These are phyloP conservation scores for Cladophialophora exuberans DNA, from an alignment of 2,329 filamentous ascomycete species.

Conservation along the genomic window DNA sequence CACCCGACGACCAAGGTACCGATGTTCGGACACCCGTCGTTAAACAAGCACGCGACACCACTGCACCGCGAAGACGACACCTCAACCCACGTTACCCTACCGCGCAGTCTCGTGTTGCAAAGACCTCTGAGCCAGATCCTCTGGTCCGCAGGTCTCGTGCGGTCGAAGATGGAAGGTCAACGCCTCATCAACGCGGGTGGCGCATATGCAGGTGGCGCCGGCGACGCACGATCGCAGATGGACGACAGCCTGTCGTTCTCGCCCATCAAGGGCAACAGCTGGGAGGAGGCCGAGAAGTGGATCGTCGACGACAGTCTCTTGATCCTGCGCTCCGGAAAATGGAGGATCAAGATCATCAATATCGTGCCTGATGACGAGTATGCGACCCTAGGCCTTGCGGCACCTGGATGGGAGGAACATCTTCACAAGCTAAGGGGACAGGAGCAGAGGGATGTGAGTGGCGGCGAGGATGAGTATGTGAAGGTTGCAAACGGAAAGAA, in stretches of 20 bases:
- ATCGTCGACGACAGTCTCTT: slow-evolving; percentile 56
- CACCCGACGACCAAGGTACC: slow-evolving; percentile 1
- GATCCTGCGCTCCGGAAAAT: slow-evolving; percentile 63
- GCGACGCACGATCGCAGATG: slow-evolving; percentile 46
- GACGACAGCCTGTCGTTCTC: slow-evolving; percentile 53
- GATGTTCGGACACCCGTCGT: slow-evolving; percentile 27
- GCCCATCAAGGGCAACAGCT: slow-evolving; percentile 42
- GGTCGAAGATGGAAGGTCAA: slow-evolving; percentile 56
- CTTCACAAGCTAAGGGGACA: too few species aligned
- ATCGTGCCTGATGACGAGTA: slow-evolving; percentile 60
- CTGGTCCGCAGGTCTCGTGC: slow-evolving; percentile 55
- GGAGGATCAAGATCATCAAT: slow-evolving; percentile 61
- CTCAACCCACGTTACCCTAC: slow-evolving; percentile 47
- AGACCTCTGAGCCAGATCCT: slow-evolving; percentile 55
- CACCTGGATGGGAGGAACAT: slow-evolving; percentile 55
- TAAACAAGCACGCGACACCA: slow-evolving; percentile 45
- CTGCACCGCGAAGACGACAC: slow-evolving; percentile 45
- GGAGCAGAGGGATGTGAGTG: too few species aligned
- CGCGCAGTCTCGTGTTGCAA: slow-evolving; percentile 52
- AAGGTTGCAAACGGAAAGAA: too few species aligned
- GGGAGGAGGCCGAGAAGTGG: slow-evolving; percentile 51
- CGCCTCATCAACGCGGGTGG: slow-evolving; percentile 54
- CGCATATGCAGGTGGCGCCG: slow-evolving; percentile 53
- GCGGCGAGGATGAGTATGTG: too few species aligned
- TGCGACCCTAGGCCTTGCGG: slow-evolving; percentile 48